Base-by-base conservation (phyloP, 1,284 basidiomycete genomes). In the Ceratobasidium sp. region DNA sequence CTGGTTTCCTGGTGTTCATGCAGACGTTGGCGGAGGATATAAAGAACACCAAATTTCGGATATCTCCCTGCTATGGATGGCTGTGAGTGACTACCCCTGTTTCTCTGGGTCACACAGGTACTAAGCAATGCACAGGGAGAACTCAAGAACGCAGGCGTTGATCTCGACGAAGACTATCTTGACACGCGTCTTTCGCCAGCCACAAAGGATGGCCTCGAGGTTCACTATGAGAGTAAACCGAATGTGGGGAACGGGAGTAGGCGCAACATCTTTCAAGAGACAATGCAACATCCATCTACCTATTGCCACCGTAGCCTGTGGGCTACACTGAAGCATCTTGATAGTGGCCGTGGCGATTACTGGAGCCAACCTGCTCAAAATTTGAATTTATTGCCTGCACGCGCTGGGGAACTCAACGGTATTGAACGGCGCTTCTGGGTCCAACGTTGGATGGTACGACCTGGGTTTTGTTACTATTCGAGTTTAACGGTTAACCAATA, bases 21-120 rank as follows among this genome's bases (percentile, higher is more conserved):
- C 54, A 3, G 78, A 79, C 54, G 77, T 79, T 48, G 78, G 78
- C 14, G 78, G 78, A 16, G 78, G 78, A 41, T 79, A 71, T 38
- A 12, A 48, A 57, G 67, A 79, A 20, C 62, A 78, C 41, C 66
- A 70, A 27, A 54, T 79, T 14, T 59, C 78, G 2, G 78, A 79
- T 59, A 4, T 78, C n/a, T 50, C 78, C 5, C 35, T 79, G 16
- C 16, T 68, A 35, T 79, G 78, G 78, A 79, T 79, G 75, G 71
- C 59, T 3, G 78, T 78, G 50, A 23, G 74, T 38, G 7, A 5
- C 46, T 41, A 12, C 6, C 8, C 20, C n/a, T 14, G 12, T n/a
- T 48, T 4, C 46, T 27, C 18, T 23, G 30, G 41, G 33, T 54
- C 10, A 20, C 5, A 33, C 8, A 23, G 3, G 18, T 10, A 3